Percentiles rank a stretch among this genome's conserved stretches.
phyloP scores from a whole-genome alignment of 805 yeast genomes.

The Phaffomyces opuntiae region DNA sequence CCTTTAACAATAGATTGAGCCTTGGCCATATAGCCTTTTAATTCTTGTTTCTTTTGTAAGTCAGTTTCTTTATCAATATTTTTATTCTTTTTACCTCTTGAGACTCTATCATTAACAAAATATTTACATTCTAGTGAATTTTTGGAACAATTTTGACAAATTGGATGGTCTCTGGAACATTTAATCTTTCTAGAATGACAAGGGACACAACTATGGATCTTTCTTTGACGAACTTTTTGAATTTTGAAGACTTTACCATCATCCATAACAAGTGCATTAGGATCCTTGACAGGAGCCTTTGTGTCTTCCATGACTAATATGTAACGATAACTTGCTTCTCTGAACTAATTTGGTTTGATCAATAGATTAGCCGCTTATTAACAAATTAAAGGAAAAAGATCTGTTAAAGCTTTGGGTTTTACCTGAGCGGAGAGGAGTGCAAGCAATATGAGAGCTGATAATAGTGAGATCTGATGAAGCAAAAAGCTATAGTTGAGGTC shows the following conservation, averaged over 20 bases:
- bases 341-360: not conserved
- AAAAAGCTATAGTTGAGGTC: no score
- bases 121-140: conserved; percentile 43
- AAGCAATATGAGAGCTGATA: no score
- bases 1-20: conserved; percentile 14
- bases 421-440: no score
- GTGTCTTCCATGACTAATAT: conserved; percentile 10
- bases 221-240: conserved; percentile 54
- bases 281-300: conserved; percentile 24
- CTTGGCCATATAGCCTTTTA: conserved; percentile 18
- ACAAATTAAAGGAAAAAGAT: no score
- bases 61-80: conserved; percentile 20
- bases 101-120: conserved; percentile 49
- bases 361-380: not conserved
- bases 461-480: no score
- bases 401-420: no score
- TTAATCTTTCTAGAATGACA: conserved; percentile 54
- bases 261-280: conserved; percentile 32
- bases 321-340: not conserved
- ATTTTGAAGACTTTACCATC: conserved; percentile 52
- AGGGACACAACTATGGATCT: conserved; percentile 48
- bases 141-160: conserved; percentile 44
- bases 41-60: conserved; percentile 17
- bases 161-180: conserved; percentile 46
- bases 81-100: conserved; percentile 24